phyloP scores from a whole-genome alignment of 306 rosid genomes.

The Cucumis hystrix region DNA sequence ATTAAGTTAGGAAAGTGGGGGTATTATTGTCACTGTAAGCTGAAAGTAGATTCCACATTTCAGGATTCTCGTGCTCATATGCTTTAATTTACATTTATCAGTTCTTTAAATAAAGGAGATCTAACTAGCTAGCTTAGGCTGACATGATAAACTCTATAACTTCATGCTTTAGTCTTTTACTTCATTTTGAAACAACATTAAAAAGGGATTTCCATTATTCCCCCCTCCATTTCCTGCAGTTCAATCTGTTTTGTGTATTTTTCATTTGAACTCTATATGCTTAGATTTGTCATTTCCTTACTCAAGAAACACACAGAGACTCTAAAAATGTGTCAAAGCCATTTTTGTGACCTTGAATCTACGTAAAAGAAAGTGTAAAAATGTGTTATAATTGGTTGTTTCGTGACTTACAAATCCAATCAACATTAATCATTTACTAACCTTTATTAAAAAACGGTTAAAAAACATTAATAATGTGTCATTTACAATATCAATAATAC shows the following conservation, averaged over 20 bases:
- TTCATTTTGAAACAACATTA: conserved; percentile 1
- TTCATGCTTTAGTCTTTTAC: conserved; percentile 9
- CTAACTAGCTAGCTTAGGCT: conserved; percentile 6
- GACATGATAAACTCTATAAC: conserved; percentile 18
- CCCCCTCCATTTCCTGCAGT: not conserved
- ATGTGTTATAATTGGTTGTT: too few relatives aligned
- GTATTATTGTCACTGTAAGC: conserved; percentile 33
- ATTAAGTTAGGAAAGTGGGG: conserved; percentile 24
- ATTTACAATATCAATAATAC: too few relatives aligned
- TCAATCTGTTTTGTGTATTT: not conserved
- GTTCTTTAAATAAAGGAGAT: conserved; percentile 35
- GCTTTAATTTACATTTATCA: conserved; percentile 24
- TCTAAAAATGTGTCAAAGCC: too few relatives aligned
- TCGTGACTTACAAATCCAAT: too few relatives aligned
- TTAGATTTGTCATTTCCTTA: conserved; percentile 1
- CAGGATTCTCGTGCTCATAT: conserved; percentile 29
- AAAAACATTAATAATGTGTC: too few relatives aligned
- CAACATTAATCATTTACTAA: too few relatives aligned
- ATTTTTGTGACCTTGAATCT: too few relatives aligned
- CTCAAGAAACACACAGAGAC: not conserved
- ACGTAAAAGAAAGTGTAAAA: too few relatives aligned
- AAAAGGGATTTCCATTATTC: not conserved
- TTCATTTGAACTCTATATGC: not conserved
- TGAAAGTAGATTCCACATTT: conserved; percentile 74
- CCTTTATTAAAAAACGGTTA: too few relatives aligned